These are phyloP conservation scores for Helminthosporium solani DNA, from an alignment of 2,329 filamentous ascomycete genomes.

Conservation along the genomic window DNA sequence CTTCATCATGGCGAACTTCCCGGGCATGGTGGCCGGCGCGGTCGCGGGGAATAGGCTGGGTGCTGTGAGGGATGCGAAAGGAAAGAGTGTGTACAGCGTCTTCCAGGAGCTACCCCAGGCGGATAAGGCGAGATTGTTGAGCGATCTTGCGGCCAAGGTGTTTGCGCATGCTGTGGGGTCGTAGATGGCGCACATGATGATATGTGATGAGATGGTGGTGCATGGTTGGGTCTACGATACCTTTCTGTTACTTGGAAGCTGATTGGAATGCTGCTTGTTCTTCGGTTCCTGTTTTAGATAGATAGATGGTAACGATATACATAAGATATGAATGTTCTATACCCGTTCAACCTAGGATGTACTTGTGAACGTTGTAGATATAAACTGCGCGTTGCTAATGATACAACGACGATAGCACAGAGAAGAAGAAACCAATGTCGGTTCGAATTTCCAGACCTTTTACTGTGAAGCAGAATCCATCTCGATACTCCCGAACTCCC, in stretches of 20 bases:
- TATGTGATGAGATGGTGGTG: too few relatives aligned
- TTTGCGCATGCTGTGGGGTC: constrained; percentile 72
- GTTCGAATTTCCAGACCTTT: too few relatives aligned
- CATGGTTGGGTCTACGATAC: constrained; percentile 14
- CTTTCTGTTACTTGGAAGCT: constrained; percentile 13
- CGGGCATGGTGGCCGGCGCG: constrained; percentile 82
- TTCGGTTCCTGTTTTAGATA: not conserved
- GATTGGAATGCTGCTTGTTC: constrained; percentile 1
- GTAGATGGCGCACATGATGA: constrained; percentile 4
- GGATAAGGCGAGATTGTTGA: constrained; percentile 78
- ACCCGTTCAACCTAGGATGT: too few relatives aligned
- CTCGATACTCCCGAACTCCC: not conserved
- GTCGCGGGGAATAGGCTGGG: constrained; percentile 93
- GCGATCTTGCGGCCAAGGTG: constrained; percentile 81
- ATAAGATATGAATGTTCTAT: not conserved
- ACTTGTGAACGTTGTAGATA: too few relatives aligned
- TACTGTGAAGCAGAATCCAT: not conserved
- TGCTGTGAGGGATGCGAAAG: constrained; percentile 81
- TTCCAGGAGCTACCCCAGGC: constrained; percentile 84
- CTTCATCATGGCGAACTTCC: constrained; percentile 92
- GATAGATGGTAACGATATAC: not conserved
- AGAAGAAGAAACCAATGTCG: too few relatives aligned
- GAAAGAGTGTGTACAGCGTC: constrained; percentile 92
- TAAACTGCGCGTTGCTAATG: too few relatives aligned
- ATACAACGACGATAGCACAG: too few relatives aligned